Evolutionary conservation across 192 early-diverging fungal genomes (phyloP), one percentile per base, ranked within the genome.

Genomic region (Backusella mclennaniae): DNA sequence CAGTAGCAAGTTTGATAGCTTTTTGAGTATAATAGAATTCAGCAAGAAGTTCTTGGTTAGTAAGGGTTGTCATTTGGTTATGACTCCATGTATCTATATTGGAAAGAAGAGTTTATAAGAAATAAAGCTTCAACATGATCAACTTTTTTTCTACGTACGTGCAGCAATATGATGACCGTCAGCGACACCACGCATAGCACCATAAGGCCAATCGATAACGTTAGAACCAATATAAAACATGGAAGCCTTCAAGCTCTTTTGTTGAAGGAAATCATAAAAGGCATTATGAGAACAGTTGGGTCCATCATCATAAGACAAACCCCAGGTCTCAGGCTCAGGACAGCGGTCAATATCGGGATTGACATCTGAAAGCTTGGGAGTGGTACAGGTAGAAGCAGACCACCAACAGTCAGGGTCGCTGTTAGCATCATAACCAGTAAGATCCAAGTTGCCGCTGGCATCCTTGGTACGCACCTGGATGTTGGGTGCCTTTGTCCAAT

Each of bases 241-340:
- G 67, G 80, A 76, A 67, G 72, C 73, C 66, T 63, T 39, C 31
- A 88, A 63, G 3, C 79, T 75, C 31, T 86, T 66, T 31, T 80
- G n/a, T 6, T 84, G 49, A 71, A 92, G 73, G 35, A 76, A 82
- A 38, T 82, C 66, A 23, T 88, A 77, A 31, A 90, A 73, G 1
- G 82, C 80, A 26, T 79, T 73, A 19, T 84, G 83, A 38, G 80
- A 86, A 3, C 73, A 69, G 12, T 84, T 85, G 8, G 90, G 90
- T 0, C 90, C 90, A 81, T 91, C 90, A 77, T 91, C 90, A 74
- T 88, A 91, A 3, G 89, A 85, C n/a, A 91, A 36, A 0, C 85
- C 81, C 82, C 84, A 85, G n/a, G 85, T 86, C 74, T 86, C 84
- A 42, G 79, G 79, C 42, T 81, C 79, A 69, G 76, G 76, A 44